Evolutionary conservation across 495 filamentous ascomycete genomes (phyloP).

Genomic region (Trichoderma gamsii): DNA sequence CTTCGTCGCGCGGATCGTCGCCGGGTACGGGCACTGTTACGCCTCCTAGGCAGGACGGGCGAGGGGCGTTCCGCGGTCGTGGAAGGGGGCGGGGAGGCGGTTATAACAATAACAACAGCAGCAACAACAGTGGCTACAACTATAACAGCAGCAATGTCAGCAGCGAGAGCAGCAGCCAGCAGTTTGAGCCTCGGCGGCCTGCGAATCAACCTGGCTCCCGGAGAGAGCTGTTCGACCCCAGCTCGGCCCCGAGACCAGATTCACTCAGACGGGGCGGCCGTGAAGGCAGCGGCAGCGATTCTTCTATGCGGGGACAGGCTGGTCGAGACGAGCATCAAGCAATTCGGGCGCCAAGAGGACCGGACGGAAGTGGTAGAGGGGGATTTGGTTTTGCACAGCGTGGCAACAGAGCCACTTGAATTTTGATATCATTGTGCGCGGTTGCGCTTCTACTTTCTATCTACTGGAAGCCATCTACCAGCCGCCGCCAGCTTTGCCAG

Average conservation of each 20-base stretch:
- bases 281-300: slow-evolving; percentile 34
- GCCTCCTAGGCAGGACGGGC: slow-evolving; percentile 48
- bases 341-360: slow-evolving; percentile 65
- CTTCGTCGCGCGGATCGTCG: slow-evolving; percentile 37
- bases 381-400: slow-evolving; percentile 55
- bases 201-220: slow-evolving; percentile 22
- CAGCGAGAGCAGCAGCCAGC: slow-evolving; percentile 20
- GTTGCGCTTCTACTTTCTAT: neutral
- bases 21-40: slow-evolving; percentile 47
- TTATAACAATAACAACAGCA: slow-evolving; percentile 15
- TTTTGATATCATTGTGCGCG: slow-evolving; percentile 17
- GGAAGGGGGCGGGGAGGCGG: slow-evolving; percentile 22
- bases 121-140: slow-evolving; percentile 19
- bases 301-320: slow-evolving; percentile 32
- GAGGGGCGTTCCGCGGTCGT: slow-evolving; percentile 17
- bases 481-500: slow-evolving; percentile 86
- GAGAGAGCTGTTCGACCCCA: slow-evolving; percentile 66
- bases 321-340: slow-evolving; percentile 43
- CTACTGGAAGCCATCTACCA: slow-evolving; percentile 52
- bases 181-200: slow-evolving; percentile 20
- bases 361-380: slow-evolving; percentile 67
- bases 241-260: slow-evolving; percentile 55
- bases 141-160: slow-evolving; percentile 20
- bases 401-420: slow-evolving; percentile 35
- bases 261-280: slow-evolving; percentile 45